Base-by-base conservation (phyloP, 2,329 filamentous ascomycete genomes). In the Lachnellula willkommii region DNA sequence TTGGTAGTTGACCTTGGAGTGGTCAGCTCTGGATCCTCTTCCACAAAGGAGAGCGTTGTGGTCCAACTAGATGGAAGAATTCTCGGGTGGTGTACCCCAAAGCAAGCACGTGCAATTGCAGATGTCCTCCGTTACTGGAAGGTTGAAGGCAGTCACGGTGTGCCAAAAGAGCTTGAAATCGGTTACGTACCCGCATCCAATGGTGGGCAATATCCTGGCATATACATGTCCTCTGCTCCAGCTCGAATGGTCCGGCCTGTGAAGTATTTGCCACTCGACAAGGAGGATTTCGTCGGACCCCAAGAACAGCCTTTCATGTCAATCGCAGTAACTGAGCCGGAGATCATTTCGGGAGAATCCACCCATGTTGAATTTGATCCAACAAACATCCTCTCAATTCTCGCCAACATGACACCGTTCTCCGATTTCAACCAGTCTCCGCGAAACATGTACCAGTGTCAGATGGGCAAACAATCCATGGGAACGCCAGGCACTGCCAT, bases 391-490 rank as follows among this genome's bases (percentile, higher is more conserved):
- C 83, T 99, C 26, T 97, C 93, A 7, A 97, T 99, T 62, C 81
- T 99, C 51, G 94, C 94, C 67, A 97, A 97, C 74, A 95, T 96
- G 87, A 99, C 94, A 0, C 94, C 94, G 3, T 99, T 99, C 75
- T 96, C 93, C 47, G 90, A 99, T 71, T 96, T 96, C 76, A 99
- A 99, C 74, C 94, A 99, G 73, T 96, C 92, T 14, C 94, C 94
- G 1, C 82, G 94, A 81, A 99, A 99, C 75, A 97, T 97, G 93
- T 99, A 97, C 71, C 90, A 95, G 71, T 96, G 92, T 76, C 94
- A 97, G 79, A 97, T 97, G 94, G 91, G 90, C 76, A 99, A 99
- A 72, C 94, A 99, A 76, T 92, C 93, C 0, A 99, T 99, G 94
- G 94, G 94, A 72, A 97, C 94, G 24, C 91, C 93, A 3, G 92